A percentile compares a stretch with the other conserved stretches of the same genome.
Conservation (phyloP, 1,284 basidiomycete genomes). For the Ganoderma lucidum region DNA sequence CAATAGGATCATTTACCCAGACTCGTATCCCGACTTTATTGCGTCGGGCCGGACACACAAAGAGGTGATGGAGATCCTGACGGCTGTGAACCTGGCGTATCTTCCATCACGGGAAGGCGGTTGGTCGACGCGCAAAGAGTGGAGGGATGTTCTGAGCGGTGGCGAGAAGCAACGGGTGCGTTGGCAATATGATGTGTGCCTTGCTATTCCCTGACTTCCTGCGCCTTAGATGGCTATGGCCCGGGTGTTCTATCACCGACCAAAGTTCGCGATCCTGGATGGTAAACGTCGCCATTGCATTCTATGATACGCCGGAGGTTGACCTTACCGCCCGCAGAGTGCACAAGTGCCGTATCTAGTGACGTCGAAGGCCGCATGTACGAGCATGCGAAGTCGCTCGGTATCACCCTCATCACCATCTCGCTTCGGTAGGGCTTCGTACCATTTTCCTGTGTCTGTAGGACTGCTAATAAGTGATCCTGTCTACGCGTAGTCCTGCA, state of each 20-base stretch:
- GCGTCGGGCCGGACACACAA: constrained; percentile 67
- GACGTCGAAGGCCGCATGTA: constrained; percentile 98
- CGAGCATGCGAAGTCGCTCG: constrained; percentile 90
- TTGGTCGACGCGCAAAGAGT: constrained; percentile 91
- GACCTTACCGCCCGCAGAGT: constrained; percentile 61
- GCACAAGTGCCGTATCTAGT: constrained; percentile 95
- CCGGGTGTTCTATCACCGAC: constrained; percentile 85
- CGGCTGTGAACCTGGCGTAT: constrained; percentile 87
- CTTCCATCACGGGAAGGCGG: constrained; percentile 90
- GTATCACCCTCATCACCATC: constrained; percentile 94
- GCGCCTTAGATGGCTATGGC: constrained; percentile 81
- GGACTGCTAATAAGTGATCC: neutral
- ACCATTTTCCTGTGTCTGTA: neutral
- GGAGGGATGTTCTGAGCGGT: constrained; percentile 94
- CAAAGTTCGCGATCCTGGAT: constrained; percentile 80
- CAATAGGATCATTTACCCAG: constrained; percentile 79
- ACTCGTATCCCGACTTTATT: constrained; percentile 83
- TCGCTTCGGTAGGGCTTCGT: constrained; percentile 67
- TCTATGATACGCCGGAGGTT: neutral
- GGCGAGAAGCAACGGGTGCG: constrained; percentile 93
- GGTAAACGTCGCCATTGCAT: constrained; percentile 50
- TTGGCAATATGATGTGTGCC: neutral
- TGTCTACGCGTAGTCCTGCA: constrained; percentile 62
- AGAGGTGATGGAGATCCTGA: constrained; percentile 79
- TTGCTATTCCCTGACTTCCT: neutral